A percentile compares a stretch with the other conserved stretches of the same genome.
Evolutionary conservation across 2,329 filamentous ascomycete species (phyloP).

Genomic region (Verticillium isaacii): DNA sequence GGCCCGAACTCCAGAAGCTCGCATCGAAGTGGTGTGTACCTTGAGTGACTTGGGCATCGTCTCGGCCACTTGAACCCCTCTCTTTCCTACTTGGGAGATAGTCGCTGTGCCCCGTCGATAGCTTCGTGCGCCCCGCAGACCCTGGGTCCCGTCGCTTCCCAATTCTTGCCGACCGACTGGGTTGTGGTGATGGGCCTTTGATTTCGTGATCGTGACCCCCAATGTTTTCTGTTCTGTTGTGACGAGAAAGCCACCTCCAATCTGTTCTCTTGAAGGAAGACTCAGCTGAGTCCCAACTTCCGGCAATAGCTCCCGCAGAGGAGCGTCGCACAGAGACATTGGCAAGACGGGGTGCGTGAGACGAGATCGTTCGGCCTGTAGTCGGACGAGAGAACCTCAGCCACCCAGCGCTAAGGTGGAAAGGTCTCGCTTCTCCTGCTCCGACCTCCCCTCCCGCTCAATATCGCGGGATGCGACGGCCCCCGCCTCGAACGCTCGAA

Average conservation of each 20-base stretch:
- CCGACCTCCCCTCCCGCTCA: not conserved
- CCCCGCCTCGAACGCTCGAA: not conserved
- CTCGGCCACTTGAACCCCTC: not conserved
- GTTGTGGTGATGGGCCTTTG: not conserved
- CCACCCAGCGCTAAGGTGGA: not conserved
- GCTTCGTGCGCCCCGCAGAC: not conserved
- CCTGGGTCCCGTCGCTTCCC: not conserved
- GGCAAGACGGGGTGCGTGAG: not conserved
- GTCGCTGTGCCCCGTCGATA: not conserved
- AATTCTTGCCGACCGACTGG: not conserved
- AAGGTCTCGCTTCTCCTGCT: not conserved
- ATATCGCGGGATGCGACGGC: not conserved
- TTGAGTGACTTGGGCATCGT: not conserved
- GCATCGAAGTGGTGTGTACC: not conserved
- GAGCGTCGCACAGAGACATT: not conserved
- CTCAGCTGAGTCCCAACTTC: not conserved
- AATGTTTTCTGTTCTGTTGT: not conserved
- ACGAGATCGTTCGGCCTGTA: not conserved
- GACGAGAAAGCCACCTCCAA: not conserved
- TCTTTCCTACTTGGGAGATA: not conserved
- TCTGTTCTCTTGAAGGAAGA: not conserved
- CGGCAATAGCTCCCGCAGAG: not conserved
- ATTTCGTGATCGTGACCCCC: not conserved
- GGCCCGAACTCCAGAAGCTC: not conserved
- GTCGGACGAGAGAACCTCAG: not conserved